Percentiles rank a stretch among this genome's conserved stretches.
phyloP scores from a whole-genome alignment of 305 asterid genomes.

The Rubia tinctorum region DNA sequence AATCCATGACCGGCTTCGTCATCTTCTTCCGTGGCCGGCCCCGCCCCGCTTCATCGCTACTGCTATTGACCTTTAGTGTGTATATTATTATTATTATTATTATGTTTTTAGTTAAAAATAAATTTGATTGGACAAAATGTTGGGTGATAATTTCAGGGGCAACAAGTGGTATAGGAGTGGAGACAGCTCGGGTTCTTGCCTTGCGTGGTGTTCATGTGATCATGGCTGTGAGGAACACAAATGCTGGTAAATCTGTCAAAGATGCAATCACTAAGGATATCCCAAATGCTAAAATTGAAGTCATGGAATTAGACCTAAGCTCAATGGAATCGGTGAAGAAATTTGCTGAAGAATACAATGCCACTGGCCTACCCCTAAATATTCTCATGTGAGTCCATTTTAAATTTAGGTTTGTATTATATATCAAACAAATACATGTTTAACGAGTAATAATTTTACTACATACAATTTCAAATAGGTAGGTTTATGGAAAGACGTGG shows the following conservation, averaged over 20 bases:
- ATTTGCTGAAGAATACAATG: conserved; percentile 10
- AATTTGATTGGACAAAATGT: background rate
- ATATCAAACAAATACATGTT: too few species aligned
- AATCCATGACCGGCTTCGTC: too few species aligned
- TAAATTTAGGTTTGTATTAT: background rate
- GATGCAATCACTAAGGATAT: conserved; percentile 12
- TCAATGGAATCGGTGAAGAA: conserved; percentile 38
- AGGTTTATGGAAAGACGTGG: too few species aligned
- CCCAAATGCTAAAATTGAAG: conserved; percentile 14
- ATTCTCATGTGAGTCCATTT: conserved; percentile 17
- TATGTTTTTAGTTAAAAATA: too few species aligned
- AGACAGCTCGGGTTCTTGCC: conserved; percentile 21
- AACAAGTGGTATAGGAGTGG: conserved; percentile 19
- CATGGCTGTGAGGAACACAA: conserved; percentile 18
- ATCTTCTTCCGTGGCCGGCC: too few species aligned
- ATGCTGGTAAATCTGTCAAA: conserved; percentile 11
- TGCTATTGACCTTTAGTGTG: too few species aligned
- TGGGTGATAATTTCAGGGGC: conserved; percentile 12
- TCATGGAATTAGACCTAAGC: conserved; percentile 18
- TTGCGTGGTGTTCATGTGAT: conserved; percentile 13
- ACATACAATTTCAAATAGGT: too few species aligned
- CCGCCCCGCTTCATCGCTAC: too few species aligned
- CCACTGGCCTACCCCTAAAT: conserved; percentile 11
- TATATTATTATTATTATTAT: too few species aligned
- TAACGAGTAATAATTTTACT: background rate